phyloP scores from a whole-genome alignment of 2,329 filamentous ascomycete species.

The Raffaelea albimanens region DNA sequence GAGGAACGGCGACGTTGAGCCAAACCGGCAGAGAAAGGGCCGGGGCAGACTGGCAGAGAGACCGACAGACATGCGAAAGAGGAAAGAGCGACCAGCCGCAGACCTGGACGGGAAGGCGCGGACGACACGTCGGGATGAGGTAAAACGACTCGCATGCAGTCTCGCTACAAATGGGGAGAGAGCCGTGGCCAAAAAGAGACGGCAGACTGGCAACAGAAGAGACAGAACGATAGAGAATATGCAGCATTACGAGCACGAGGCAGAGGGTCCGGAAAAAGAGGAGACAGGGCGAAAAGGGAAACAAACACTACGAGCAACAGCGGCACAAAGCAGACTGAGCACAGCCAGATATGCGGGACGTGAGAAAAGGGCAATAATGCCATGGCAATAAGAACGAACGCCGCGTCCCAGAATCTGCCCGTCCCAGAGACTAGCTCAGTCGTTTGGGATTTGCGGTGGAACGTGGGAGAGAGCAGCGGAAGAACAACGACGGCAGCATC shows the following conservation, averaged over 20 bases:
- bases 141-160: too few species aligned
- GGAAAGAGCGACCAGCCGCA: not conserved
- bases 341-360: not conserved
- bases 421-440: not conserved
- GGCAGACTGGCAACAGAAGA: too few species aligned
- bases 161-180: too few species aligned
- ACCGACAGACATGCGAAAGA: not conserved
- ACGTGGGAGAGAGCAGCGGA: slow-evolving; percentile 6
- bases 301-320: too few species aligned
- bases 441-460: slow-evolving; percentile 8
- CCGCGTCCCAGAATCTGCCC: not conserved
- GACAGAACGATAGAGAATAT: not conserved
- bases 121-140: too few species aligned
- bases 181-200: too few species aligned
- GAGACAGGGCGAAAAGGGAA: too few species aligned
- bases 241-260: not conserved
- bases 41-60: not conserved
- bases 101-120: too few species aligned
- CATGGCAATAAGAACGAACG: not conserved
- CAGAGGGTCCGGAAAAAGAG: not conserved
- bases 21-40: not conserved
- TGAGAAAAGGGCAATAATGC: not conserved
- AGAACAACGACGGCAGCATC: slow-evolving; percentile 1
- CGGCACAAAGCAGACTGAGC: too few species aligned
- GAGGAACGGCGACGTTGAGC: not conserved